Base-by-base conservation (phyloP, 306 rosid genomes). In the Corylus avellana region DNA sequence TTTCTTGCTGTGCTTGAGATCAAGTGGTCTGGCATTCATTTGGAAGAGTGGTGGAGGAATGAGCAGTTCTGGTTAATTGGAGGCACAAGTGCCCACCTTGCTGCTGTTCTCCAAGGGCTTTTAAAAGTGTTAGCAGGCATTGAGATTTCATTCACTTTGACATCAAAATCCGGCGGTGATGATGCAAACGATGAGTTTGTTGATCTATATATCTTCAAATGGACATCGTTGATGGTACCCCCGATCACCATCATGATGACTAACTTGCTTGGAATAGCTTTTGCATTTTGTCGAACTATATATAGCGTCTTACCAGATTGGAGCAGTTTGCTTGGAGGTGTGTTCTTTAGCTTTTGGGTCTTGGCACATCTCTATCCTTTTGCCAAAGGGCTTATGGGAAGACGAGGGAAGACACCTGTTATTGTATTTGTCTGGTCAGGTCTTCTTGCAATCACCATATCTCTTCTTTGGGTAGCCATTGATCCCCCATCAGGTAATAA, bases 11-110 rank as follows among this genome's bases (percentile, higher is more conserved):
- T 72, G 5, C 87, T 92, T 9, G 97, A 92, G 79, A 83, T 92
- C 80, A 92, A 92, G 77, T 92, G 97, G 97, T 88, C 97, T 0
- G 93, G 94, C 16, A 90, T 92, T 22, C 86, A 71, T 4, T 84
- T 92, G 12, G 94, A 88, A 72, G 94, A 92, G 11, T 92, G 94
- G 97, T 90, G 97, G 97, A 86, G 97, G 72, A 92, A 92, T 66
- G 97, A 90, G 71, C 97, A 92, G 25, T 92, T 92, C 77, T 92
- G 97, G 97, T 73, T 92, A 46, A 92, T 92, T 39, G 97, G 97
- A 29, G 97, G 97, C 77, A 92, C 97, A 46, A 92, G 97, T 83
- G 97, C 97, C 3, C 97, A 92, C 71, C 82, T 92, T 18, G 94
- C 88, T 25, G 97, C 94, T 1, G 97, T 92, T 56, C 85, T 92